These are phyloP conservation scores for Apophysomyces ossiformis DNA, from an alignment of 371 early-diverging fungal species.

Conservation along the genomic window DNA sequence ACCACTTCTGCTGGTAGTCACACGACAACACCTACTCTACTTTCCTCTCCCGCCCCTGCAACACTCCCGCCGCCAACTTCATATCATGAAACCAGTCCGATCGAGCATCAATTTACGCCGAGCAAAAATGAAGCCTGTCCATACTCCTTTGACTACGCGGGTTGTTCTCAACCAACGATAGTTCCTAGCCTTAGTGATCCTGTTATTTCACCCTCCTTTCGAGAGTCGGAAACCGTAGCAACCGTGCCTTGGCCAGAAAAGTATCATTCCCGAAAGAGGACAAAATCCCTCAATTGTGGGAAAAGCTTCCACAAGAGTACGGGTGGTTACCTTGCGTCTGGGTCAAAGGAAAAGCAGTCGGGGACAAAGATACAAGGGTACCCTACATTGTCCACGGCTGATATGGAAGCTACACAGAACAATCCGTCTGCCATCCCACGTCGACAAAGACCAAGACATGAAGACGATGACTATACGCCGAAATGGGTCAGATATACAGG, in stretches of 20 bases:
- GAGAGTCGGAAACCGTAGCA: background rate
- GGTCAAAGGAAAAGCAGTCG: background rate
- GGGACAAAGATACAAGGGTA: background rate
- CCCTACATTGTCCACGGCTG: background rate
- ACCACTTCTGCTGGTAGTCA: constrained; percentile 1
- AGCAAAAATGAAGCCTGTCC: background rate
- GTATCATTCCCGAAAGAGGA: constrained; percentile 2
- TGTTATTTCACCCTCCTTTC: background rate
- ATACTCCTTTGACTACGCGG: background rate
- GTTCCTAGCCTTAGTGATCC: background rate
- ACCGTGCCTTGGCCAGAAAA: background rate
- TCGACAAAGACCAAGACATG: constrained; percentile 69
- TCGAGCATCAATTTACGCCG: background rate
- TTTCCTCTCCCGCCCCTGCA: constrained; percentile 1
- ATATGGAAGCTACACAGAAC: background rate
- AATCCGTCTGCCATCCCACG: constrained; percentile 41
- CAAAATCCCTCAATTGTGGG: constrained; percentile 3
- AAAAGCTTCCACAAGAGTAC: background rate
- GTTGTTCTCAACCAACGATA: background rate
- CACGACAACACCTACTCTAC: constrained; percentile 1
- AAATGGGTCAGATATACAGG: constrained; percentile 85
- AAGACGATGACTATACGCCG: constrained; percentile 87
- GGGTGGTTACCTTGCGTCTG: background rate
- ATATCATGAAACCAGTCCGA: background rate
- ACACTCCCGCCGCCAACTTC: constrained; percentile 1